These are phyloP conservation scores for Entonaema liquescens DNA, from an alignment of 495 filamentous ascomycete species.

Conservation along the genomic window DNA sequence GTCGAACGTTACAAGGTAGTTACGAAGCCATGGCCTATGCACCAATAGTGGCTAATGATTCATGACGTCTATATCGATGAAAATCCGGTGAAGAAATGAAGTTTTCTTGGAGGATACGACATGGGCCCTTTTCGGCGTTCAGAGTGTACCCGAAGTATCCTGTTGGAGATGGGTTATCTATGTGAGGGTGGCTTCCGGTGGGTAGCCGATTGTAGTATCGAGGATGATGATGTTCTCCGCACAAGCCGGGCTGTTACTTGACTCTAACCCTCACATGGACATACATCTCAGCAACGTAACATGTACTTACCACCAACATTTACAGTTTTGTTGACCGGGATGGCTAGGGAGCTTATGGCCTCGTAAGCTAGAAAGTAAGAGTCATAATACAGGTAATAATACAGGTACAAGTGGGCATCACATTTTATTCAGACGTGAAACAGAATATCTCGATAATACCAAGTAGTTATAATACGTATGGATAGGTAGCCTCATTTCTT, in stretches of 20 bases:
- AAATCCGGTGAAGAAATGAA: neutral
- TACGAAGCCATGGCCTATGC: neutral
- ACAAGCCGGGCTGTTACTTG: neutral
- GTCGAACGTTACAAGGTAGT: neutral
- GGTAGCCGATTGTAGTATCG: neutral
- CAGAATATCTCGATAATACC: neutral
- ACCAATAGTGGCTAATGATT: slow-evolving; percentile 12
- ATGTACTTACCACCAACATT: slow-evolving; percentile 12
- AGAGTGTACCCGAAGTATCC: neutral
- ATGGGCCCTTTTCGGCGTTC: neutral
- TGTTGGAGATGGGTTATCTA: neutral
- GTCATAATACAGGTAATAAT: too few species aligned
- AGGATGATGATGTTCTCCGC: neutral
- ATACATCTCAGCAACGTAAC: slow-evolving; percentile 20
- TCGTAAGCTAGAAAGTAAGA: neutral
- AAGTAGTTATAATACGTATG: neutral
- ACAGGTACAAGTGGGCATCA: neutral
- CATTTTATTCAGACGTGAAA: neutral
- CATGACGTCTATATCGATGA: slow-evolving; percentile 12
- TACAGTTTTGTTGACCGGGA: neutral
- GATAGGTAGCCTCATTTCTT: neutral
- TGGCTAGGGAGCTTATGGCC: neutral
- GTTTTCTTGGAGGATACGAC: neutral
- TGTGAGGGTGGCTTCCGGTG: neutral
- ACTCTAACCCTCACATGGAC: neutral